phyloP scores from a whole-genome alignment of 805 yeast species.

The Zygosaccharomyces bailii region DNA sequence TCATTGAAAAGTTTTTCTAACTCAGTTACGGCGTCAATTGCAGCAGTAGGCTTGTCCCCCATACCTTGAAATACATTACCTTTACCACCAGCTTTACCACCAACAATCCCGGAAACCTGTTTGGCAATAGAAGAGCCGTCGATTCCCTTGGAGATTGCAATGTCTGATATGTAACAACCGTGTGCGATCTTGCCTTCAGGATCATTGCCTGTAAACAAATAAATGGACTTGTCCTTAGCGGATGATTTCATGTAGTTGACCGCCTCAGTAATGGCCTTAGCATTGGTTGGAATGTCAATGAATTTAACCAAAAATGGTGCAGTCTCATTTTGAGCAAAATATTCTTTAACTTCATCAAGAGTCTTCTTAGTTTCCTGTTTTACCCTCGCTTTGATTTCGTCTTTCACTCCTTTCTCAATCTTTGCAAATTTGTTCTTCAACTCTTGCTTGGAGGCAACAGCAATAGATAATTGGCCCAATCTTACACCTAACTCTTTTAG shows the following conservation, averaged over 20 bases:
- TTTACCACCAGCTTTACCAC: conserved; percentile 99
- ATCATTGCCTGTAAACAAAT: conserved; percentile 68
- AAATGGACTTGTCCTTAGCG: conserved; percentile 69
- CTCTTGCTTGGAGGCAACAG: conserved; percentile 74
- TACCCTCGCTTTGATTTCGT: conserved; percentile 80
- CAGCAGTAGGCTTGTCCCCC: conserved; percentile 76
- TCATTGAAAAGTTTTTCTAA: conserved; percentile 58
- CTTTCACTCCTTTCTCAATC: conserved; percentile 83
- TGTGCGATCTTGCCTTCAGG: conserved; percentile 80
- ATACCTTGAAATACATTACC: conserved; percentile 96
- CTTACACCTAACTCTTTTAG: conserved; percentile 81
- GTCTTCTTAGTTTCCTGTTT: conserved; percentile 84
- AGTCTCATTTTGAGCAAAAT: conserved; percentile 53
- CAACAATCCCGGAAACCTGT: conserved; percentile 67
- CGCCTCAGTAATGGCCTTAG: conserved; percentile 93
- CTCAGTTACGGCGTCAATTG: conserved; percentile 69
- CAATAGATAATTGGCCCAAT: conserved; percentile 76
- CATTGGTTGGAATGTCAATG: conserved; percentile 71
- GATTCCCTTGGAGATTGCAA: conserved; percentile 63
- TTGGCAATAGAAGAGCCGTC: conserved; percentile 73
- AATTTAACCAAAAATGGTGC: conserved; percentile 62
- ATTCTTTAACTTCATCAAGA: conserved; percentile 67
- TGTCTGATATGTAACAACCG: conserved; percentile 83
- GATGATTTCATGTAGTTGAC: conserved; percentile 77
- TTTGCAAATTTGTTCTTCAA: conserved; percentile 70